Percentiles rank a stretch among this genome's conserved stretches.
Evolutionary conservation across 2,329 filamentous ascomycete species (phyloP).

Genomic region (Didymella keratinophila): DNA sequence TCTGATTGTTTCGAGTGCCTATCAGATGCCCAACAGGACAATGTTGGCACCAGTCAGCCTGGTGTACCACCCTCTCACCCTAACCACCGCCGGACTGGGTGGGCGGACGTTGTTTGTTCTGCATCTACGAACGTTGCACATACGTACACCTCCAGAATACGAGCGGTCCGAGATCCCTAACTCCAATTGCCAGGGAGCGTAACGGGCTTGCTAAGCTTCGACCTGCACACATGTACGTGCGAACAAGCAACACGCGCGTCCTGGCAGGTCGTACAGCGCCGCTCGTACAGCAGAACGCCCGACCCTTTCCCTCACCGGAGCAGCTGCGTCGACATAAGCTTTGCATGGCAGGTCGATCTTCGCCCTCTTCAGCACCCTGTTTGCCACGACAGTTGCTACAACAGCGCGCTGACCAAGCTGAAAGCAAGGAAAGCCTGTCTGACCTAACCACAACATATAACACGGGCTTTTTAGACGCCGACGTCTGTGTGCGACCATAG

Average conservation of each 20-base stretch:
- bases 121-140: background rate
- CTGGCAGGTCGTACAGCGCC: slow-evolving; percentile 2
- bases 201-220: background rate
- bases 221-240: background rate
- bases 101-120: background rate
- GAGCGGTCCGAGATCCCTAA: background rate
- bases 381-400: background rate
- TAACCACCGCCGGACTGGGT: no score
- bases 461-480: slow-evolving; percentile 2
- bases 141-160: background rate
- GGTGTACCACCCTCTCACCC: background rate
- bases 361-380: background rate
- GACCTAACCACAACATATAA: background rate
- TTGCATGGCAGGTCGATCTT: slow-evolving; percentile 1
- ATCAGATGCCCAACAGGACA: background rate
- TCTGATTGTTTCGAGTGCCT: background rate
- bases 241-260: slow-evolving; percentile 1
- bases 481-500: slow-evolving; percentile 1
- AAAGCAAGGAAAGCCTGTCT: background rate
- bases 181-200: background rate
- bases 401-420: background rate
- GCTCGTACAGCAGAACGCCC: background rate
- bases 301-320: background rate
- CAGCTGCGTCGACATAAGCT: background rate
- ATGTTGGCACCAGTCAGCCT: background rate